Evolutionary conservation across 2,329 filamentous ascomycete genomes (phyloP), one percentile per base, ranked within the genome.

Genomic region (Cladophialophora exuberans): DNA sequence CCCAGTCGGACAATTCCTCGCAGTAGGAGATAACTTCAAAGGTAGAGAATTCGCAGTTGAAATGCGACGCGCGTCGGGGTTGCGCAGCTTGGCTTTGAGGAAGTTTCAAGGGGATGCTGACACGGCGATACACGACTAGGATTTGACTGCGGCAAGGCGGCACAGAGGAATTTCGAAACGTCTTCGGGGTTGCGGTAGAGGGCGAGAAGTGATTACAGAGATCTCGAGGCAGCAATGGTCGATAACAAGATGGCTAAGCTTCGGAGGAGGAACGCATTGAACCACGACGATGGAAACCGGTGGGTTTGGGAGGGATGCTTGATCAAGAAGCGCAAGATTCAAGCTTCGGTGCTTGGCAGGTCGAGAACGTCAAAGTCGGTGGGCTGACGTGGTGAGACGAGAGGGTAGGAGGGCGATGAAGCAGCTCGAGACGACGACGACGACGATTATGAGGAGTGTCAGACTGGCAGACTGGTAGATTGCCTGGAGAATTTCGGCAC

Each of bases 321-420:
- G 55, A 56, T 51, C 51, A 22, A n/a, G n/a, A n/a, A n/a, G n/a
- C n/a, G n/a, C n/a, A 13, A 31, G 18, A 52, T 56, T 57, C 54
- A 61, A 61, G 58, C 58, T 57, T 61, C 54, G 45, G 49, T 30
- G 52, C 58, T 61, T 61, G 58, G 58, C 58, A 53, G 41, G 41
- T 57, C 36, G 57, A 56, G 50, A 47, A 42, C 23, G n/a, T n/a
- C n/a, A n/a, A n/a, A n/a, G n/a, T 39, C 44, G 31, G 30, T 26
- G 39, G 44, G 33, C 46, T 23, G 46, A 49, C 41, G n/a, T n/a
- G n/a, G n/a, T n/a, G n/a, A n/a, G n/a, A n/a, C 18, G 30, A 41
- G 33, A 13, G 20, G 10, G 46, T 18, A 38, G 39, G 13, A 23
- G n/a, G 20, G 10, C 10, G 18, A 41, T 18, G 10, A 9, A 42